Evolutionary conservation across 805 yeast genomes (phyloP), one percentile per base, ranked within the genome.

Genomic region (Teunomyces kruisii): DNA sequence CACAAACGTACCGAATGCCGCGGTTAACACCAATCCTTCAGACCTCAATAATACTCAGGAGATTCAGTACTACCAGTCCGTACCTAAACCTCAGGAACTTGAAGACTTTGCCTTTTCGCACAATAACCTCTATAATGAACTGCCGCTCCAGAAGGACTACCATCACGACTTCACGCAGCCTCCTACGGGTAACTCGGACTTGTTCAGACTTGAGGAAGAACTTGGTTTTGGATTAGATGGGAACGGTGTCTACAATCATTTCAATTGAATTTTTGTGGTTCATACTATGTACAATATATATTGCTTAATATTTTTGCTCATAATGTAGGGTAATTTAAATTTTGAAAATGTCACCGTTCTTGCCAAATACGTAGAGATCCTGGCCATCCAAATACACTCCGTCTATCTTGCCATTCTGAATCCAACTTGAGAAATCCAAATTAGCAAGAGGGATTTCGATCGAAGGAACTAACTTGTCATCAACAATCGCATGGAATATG

Each of bases 171-270:
- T 31, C 14, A 43, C 33, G 27, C 41, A 33, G 9, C 45, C 45
- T 16, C 40, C 38, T 14, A 17, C 42, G 43, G 43, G 36, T 17
- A n/a, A 28, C 40, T 15, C 53, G 44, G 74, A 69, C 28, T 58
- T 67, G 28, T 66, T 68, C 42, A 54, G 67, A 37, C 59, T 72
- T 31, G 77, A 72, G 48, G 76, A 72, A 49, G 77, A 72, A 42
- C 55, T 72, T 19, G 73, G 75, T 3, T 72, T 69, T 55, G 77
- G 77, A 6, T 57, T 72, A 55, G 77, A 72, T 53, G 75, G 74
- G 8, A 61, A 56, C 45, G 50, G 51, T n/a, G 42, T 50, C 29
- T 56, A 48, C 39, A 42, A 28, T 36, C 22, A 19, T 14, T 26
- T 14, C 24, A 24, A 7, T 28, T 30, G 36, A 19, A 30, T 39